Evolutionary conservation across 1,139 yeast species (phyloP), one percentile per base, ranked within the genome.

Genomic region (Blastobotrys capitulatus): DNA sequence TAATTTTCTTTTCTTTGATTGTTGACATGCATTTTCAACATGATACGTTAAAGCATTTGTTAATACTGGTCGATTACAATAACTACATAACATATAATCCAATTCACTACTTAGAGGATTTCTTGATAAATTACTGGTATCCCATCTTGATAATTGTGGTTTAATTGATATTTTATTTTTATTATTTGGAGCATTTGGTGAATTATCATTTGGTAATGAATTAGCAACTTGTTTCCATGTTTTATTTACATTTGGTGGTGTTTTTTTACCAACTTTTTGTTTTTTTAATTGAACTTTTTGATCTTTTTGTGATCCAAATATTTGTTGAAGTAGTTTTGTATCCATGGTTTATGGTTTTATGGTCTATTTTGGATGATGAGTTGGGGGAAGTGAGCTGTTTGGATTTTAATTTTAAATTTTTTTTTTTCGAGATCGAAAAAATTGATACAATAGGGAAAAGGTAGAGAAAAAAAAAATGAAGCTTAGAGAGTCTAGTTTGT

Each of bases 31-130:
- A 13, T 27, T 35, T 8, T 61, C 57, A 34, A 59, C 46, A 50
- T 64, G 68, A 37, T 52, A 50, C 35, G 54, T 53, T 19, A 60
- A 50, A 13, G 63, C 61, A 2, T 57, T 46, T 15, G 52, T 55
- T 38, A 67, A 52, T 13, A 59, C 45, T 1, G 71, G 71, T 44
- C 69, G 60, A 13, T 54, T 45, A 49, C 71, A 67, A 41, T 54
- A 59, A 18, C 62, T 57, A 42, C 71, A 67, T 19, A 67, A 39
- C 20, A 54, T 53, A 44, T 62, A 61, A 46, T 61, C 63, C 44
- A 62, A 51, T 26, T 56, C 58, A 12, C 68, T 56, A 12, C 58
- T 53, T 43, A 66, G 54, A n/a, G 62, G 59, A 49, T 62, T 60
- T 20, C 56, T 52, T 5, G 62, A 57, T 39, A 65, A 53, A 31